Percentiles rank a stretch among this genome's conserved stretches.
phyloP scores from a whole-genome alignment of 192 early-diverging fungal species.

The Coemansia sp. region DNA sequence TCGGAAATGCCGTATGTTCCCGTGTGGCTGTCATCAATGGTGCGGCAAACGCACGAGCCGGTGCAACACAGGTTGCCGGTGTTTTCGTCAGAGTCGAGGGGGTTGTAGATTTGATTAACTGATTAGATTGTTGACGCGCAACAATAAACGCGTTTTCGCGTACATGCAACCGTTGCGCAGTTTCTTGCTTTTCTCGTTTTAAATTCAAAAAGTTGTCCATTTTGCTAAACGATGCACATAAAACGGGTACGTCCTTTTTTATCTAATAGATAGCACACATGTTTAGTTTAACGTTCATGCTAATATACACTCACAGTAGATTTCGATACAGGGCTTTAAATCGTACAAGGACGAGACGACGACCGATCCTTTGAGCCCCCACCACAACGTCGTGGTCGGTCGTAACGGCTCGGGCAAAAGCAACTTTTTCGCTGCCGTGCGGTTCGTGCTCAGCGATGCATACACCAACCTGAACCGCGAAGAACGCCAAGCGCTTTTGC shows the following conservation, averaged over 20 bases:
- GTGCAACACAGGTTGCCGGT: neutral
- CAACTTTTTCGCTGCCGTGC: constrained; percentile 94
- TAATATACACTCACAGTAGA: constrained; percentile 38
- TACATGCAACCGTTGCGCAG: neutral
- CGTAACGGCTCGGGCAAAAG: constrained; percentile 97
- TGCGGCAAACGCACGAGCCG: neutral
- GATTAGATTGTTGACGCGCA: constrained; percentile 1
- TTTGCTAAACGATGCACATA: constrained; percentile 34
- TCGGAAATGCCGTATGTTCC: constrained; percentile 22
- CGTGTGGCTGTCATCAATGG: constrained; percentile 1
- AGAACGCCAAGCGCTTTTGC: constrained; percentile 89
- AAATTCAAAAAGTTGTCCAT: neutral
- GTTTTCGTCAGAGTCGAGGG: constrained; percentile 31
- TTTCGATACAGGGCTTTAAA: constrained; percentile 98
- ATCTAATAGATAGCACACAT: neutral
- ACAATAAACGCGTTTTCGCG: neutral
- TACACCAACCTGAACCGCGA: constrained; percentile 91
- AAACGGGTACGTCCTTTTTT: constrained; percentile 31
- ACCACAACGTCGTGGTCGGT: constrained; percentile 96
- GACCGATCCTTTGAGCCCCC: constrained; percentile 87
- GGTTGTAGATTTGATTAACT: constrained; percentile 11
- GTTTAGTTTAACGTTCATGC: neutral
- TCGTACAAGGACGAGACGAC: constrained; percentile 97
- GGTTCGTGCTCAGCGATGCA: constrained; percentile 94
- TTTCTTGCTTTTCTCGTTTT: neutral